A percentile compares a stretch with the other conserved stretches of the same genome.
Evolutionary conservation across 2,329 filamentous ascomycete species (phyloP).

Genomic region (Cordyceps tenuipes): DNA sequence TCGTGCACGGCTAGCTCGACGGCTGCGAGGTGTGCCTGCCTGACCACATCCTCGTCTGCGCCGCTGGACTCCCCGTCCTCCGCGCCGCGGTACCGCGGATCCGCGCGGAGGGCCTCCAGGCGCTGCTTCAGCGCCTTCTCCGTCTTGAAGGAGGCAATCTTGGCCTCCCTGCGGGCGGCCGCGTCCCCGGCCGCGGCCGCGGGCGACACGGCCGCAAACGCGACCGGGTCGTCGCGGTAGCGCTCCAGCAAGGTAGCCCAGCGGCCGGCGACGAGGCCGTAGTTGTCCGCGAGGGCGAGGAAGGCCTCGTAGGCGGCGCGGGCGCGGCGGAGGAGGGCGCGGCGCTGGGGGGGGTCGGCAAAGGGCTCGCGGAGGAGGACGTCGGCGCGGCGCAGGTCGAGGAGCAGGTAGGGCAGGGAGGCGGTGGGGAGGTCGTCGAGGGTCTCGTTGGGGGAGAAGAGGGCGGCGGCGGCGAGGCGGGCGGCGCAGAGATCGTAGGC

Average conservation of each 20-base stretch:
- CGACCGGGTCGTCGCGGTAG: conserved; percentile 63
- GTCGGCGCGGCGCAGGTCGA: conserved; percentile 73
- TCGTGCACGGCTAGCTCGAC: conserved; percentile 67
- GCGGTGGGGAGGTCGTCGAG: conserved; percentile 78
- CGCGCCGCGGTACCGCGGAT: conserved; percentile 44
- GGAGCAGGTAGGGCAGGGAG: conserved; percentile 78
- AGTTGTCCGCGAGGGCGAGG: conserved; percentile 67
- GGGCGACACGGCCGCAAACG: conserved; percentile 60
- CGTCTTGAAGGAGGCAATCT: conserved; percentile 75
- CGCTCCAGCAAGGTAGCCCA: conserved; percentile 63
- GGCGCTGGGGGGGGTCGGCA: conserved; percentile 46
- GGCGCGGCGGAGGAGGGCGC: conserved; percentile 52
- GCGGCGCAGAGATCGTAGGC: conserved; percentile 66
- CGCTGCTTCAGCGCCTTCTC: conserved; percentile 81
- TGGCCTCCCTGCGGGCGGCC: conserved; percentile 65
- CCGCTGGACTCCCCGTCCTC: conserved; percentile 40
- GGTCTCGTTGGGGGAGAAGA: conserved; percentile 88
- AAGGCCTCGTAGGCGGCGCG: conserved; percentile 70
- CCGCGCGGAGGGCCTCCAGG: conserved; percentile 50
- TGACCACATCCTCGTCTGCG: conserved; percentile 76
- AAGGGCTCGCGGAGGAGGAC: conserved; percentile 60
- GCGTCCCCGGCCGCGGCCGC: conserved; percentile 39
- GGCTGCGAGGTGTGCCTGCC: conserved; percentile 70
- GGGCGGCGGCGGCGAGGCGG: conserved; percentile 59
- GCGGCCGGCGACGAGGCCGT: conserved; percentile 57